phyloP scores from a whole-genome alignment of 306 rosid genomes.

The Cicer yamashitae region DNA sequence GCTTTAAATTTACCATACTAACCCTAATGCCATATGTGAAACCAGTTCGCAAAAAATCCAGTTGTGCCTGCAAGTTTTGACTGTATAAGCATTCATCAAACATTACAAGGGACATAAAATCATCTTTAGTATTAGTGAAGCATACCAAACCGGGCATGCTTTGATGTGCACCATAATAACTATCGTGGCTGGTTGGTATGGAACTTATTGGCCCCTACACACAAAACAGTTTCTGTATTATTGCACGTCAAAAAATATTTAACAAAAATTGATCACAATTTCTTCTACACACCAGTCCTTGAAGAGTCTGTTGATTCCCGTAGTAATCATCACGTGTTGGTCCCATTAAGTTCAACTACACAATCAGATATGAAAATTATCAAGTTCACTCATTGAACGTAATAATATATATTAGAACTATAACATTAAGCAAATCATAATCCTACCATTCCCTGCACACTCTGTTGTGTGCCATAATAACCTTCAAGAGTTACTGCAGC shows the following conservation, averaged over 20 bases:
- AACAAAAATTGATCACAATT: conserved; percentile 23
- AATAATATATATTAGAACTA: conserved; percentile 43
- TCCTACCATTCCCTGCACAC: conserved; percentile 91
- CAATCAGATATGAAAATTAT: conserved; percentile 46
- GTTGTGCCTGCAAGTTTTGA: conserved; percentile 80
- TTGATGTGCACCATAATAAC: conserved; percentile 82
- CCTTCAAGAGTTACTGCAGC: conserved; percentile 83
- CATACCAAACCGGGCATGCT: conserved; percentile 93
- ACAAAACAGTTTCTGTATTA: conserved; percentile 41
- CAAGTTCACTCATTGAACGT: conserved; percentile 5
- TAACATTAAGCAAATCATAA: conserved; percentile 20
- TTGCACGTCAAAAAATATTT: conserved; percentile 27
- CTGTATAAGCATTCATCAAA: conserved; percentile 41
- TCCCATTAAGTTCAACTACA: conserved; percentile 91
- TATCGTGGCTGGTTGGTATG: conserved; percentile 86
- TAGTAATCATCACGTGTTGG: conserved; percentile 93
- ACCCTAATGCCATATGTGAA: conserved; percentile 89
- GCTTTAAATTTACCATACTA: conserved; percentile 50
- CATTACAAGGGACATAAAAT: conserved; percentile 33
- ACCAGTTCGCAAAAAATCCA: conserved; percentile 87
- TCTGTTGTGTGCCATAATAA: conserved; percentile 80
- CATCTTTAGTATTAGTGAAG: conserved; percentile 40
- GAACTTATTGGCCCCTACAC: conserved; percentile 88
- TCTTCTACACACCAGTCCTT: conserved; percentile 75
- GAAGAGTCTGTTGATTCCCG: conserved; percentile 88